Evolutionary conservation across 2,329 filamentous ascomycete species (phyloP).

Genomic region (Hymenoscyphus repandus): DNA sequence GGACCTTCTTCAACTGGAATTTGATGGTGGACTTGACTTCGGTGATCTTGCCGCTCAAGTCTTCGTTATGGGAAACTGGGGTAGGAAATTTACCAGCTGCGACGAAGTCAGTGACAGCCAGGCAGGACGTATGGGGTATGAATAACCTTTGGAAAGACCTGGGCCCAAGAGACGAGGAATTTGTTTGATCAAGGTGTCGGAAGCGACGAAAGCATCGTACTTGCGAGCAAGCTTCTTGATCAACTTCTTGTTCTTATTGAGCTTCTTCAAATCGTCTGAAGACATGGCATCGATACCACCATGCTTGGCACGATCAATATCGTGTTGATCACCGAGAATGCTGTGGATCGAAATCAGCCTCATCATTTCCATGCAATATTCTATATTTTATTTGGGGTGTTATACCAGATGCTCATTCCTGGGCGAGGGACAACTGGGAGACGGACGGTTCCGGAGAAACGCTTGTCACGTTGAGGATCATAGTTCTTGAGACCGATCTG

Average conservation of each 20-base stretch:
- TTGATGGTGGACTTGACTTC: constrained; percentile 99
- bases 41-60: constrained; percentile 90
- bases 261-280: constrained; percentile 98
- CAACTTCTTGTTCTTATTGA: constrained; percentile 99
- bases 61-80: constrained; percentile 93
- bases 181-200: constrained; percentile 97
- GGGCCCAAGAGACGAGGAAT: constrained; percentile 99
- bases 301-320: constrained; percentile 99
- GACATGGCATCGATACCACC: constrained; percentile 98
- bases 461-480: constrained; percentile 99
- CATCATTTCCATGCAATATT: constrained; percentile 8
- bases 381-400: constrained; percentile 18
- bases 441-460: constrained; percentile 99
- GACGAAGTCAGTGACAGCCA: constrained; percentile 28
- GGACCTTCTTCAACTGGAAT: constrained; percentile 99
- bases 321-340: constrained; percentile 90
- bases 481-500: constrained; percentile 98
- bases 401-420: constrained; percentile 78
- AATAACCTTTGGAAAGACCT: constrained; percentile 90
- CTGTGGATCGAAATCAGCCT: constrained; percentile 37
- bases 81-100: constrained; percentile 99
- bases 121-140: background rate
- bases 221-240: constrained; percentile 99
- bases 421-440: constrained; percentile 88
- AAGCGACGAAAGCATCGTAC: constrained; percentile 99